Percentiles rank a stretch among this genome's conserved stretches.
Evolutionary conservation across 2,329 filamentous ascomycete species (phyloP).

Genomic region (Cladosporium velox): DNA sequence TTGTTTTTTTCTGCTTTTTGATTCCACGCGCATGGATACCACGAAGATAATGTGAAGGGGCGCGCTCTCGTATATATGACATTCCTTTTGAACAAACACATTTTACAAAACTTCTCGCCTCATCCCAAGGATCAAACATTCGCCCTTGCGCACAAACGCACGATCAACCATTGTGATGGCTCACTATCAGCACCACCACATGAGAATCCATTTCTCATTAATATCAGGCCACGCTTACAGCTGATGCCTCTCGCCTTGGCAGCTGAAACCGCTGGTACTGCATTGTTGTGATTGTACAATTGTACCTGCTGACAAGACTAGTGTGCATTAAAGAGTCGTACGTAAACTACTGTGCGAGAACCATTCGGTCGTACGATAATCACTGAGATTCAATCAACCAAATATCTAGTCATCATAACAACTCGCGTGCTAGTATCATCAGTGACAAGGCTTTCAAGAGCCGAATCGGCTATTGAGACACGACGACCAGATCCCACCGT

Average conservation of each 20-base stretch:
- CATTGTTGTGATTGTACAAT: background rate
- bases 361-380: too few species aligned
- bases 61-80: background rate
- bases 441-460: background rate
- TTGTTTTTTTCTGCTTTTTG: background rate
- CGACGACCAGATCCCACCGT: background rate
- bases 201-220: background rate
- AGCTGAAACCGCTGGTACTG: background rate
- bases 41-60: background rate
- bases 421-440: background rate
- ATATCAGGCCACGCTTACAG: background rate
- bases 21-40: background rate
- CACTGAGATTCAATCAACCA: background rate
- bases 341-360: background rate
- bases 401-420: background rate
- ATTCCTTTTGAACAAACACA: background rate
- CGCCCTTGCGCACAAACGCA: background rate
- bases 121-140: background rate
- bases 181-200: too few species aligned
- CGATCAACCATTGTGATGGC: too few species aligned
- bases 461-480: background rate
- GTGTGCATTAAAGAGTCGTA: background rate
- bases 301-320: background rate
- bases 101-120: background rate
- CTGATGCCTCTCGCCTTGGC: background rate